A percentile compares a stretch with the other conserved stretches of the same genome.
Evolutionary conservation across 352 stramenopile genomes (phyloP).

Genomic region (Phytophthora aleatoria): DNA sequence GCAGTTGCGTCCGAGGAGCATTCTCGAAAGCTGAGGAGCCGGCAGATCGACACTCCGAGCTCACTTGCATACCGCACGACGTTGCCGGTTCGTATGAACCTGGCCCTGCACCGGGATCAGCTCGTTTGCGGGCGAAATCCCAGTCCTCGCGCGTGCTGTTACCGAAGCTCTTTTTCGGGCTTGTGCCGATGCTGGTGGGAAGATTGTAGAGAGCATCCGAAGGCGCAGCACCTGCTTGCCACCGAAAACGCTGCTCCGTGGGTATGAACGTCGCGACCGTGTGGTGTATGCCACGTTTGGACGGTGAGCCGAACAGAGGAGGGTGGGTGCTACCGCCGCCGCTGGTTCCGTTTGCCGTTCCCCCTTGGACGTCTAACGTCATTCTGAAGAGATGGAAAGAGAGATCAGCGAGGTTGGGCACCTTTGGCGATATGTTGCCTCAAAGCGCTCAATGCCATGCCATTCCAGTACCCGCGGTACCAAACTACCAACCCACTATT

Average conservation of each 20-base stretch:
- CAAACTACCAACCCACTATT: slow-evolving; percentile 17
- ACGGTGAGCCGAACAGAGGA: slow-evolving; percentile 75
- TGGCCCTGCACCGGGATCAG: slow-evolving; percentile 65
- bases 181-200: slow-evolving; percentile 58
- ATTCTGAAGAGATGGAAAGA: slow-evolving; percentile 11
- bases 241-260: slow-evolving; percentile 75
- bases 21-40: slow-evolving; percentile 71
- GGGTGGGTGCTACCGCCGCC: slow-evolving; percentile 31
- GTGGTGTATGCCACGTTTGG: slow-evolving; percentile 75
- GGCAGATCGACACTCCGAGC: slow-evolving; percentile 53
- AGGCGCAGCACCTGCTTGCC: slow-evolving; percentile 55
- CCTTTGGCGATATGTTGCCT: slow-evolving; percentile 16
- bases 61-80: slow-evolving; percentile 69
- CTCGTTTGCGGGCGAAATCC: slow-evolving; percentile 65
- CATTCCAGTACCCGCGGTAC: slow-evolving; percentile 5
- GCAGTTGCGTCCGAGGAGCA: slow-evolving; percentile 45
- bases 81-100: slow-evolving; percentile 65
- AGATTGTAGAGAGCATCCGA: slow-evolving; percentile 80
- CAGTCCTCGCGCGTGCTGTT: slow-evolving; percentile 82
- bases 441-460: neutral
- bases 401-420: slow-evolving; percentile 7
- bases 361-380: slow-evolving; percentile 20
- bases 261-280: slow-evolving; percentile 67
- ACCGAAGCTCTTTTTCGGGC: slow-evolving; percentile 74
- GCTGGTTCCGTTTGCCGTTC: slow-evolving; percentile 30